A percentile compares a stretch with the other conserved stretches of the same genome.
These are phyloP conservation scores for Paramecium sonneborni DNA, from an alignment of 73 alveolate species.

Conservation along the genomic window DNA sequence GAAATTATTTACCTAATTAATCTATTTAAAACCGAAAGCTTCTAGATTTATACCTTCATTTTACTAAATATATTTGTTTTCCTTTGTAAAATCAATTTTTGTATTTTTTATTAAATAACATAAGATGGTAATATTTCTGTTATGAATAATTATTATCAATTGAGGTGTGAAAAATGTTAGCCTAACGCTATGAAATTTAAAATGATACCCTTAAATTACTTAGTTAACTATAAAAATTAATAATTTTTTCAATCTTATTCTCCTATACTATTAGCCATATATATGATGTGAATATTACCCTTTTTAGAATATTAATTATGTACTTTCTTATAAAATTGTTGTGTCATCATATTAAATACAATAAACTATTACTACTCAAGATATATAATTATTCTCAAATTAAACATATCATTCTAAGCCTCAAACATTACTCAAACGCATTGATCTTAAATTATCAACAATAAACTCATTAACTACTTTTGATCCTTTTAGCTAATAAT, in stretches of 20 bases:
- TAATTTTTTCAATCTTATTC: neutral
- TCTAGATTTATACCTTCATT: neutral
- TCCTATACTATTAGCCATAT: neutral
- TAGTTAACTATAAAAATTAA: neutral
- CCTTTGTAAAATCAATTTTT: neutral
- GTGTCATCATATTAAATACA: slow-evolving; percentile 18
- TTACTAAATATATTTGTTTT: neutral
- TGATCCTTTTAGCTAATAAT: no score
- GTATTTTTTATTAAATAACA: neutral
- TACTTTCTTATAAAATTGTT: neutral
- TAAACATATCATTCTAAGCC: neutral
- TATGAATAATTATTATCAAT: neutral
- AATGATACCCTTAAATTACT: neutral
- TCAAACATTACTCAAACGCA: neutral
- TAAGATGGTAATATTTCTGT: neutral
- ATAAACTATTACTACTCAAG: neutral
- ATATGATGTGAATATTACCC: neutral
- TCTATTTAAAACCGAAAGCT: neutral
- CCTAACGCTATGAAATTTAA: neutral
- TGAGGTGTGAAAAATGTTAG: neutral
- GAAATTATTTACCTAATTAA: neutral
- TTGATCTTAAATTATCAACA: no score
- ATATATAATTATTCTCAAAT: neutral
- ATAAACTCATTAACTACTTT: no score
- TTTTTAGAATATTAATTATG: neutral